phyloP scores from a whole-genome alignment of 164 flowering plant genomes.

The Vitis amurensis region DNA sequence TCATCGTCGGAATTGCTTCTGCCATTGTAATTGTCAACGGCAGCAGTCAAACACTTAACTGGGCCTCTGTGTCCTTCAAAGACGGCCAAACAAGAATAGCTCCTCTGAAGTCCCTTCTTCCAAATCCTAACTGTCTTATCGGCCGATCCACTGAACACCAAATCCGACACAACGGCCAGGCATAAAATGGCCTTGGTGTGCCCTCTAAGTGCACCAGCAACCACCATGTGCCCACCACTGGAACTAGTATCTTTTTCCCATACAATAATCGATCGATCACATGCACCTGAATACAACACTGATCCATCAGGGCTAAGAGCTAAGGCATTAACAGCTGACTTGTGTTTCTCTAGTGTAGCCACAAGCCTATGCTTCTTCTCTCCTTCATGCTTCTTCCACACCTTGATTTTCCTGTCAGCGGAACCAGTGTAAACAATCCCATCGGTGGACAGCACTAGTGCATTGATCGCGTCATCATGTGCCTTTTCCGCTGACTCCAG shows the following conservation, averaged over 20 bases:
- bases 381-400: conserved; percentile 36
- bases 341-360: conserved; percentile 45
- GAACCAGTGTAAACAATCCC: conserved; percentile 57
- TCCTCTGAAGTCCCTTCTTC: conserved; percentile 18
- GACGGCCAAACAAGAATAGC: conserved; percentile 32
- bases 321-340: conserved; percentile 55
- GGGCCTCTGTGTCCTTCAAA: conserved; percentile 38
- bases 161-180: conserved; percentile 24
- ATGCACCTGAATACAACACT: conserved; percentile 54
- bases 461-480: conserved; percentile 61
- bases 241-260: conserved; percentile 35
- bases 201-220: conserved; percentile 56
- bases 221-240: conserved; percentile 28
- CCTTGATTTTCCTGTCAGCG: conserved; percentile 54
- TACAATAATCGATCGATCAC: conserved; percentile 42
- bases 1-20: conserved; percentile 5
- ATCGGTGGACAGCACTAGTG: conserved; percentile 35
- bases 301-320: conserved; percentile 39
- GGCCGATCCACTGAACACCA: conserved; percentile 43
- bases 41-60: conserved; percentile 34
- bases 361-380: conserved; percentile 31
- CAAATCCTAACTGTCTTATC: conserved; percentile 39
- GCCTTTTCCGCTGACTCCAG: conserved; percentile 44
- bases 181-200: conserved; percentile 38
- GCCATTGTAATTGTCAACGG: conserved; percentile 9